Base-by-base conservation (phyloP, 2,329 filamentous ascomycete genomes). In the Calonectria hongkongensis region DNA sequence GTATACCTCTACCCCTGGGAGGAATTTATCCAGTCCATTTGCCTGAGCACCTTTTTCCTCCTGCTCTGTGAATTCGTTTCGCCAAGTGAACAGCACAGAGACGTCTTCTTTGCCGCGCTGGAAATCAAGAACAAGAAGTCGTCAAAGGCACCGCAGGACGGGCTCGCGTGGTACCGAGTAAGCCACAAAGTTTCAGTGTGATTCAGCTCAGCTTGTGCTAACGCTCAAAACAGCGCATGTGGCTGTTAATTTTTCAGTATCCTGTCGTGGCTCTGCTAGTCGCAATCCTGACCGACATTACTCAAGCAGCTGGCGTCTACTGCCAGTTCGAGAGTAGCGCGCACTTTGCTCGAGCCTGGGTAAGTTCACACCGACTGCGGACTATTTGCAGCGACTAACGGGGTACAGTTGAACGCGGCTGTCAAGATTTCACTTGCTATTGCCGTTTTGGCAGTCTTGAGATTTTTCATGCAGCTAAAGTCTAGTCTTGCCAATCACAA, bases 211-310 rank as follows among this genome's bases (percentile, higher is more conserved):
- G 12, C 1, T 16, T 1, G 15, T 18, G 5, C 69, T 60, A 18
- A 73, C 58, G 2, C 15, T 54, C 2, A n/a, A 27, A n/a, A 39
- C 6, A 76, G 74, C 75, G 70, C 2, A 75, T 73, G 0, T 77
- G 76, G 74, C n/a, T 74, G 3, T 58, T 74, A 54, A 75, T 78
- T 43, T 78, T 78, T 7, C 76, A 78, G 7, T 75, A 75, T 63
- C 76, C 76, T 2, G 16, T 78, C 2, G 36, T 78, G 2, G 65
- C 76, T 1, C 47, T 73, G 4, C n/a, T 50, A 0, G 60, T 73
- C 0, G 36, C 74, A 1, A 13, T 75, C 4, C 71, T 71, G 9
- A 78, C 76, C 2, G 67, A 73, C 15, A 68, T 74, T 1, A 78
- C 76, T 0, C 28, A 74, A 1, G 76, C 73, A 1, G 67, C 54